A percentile compares a stretch with the other conserved stretches of the same genome.
These are phyloP conservation scores for Geotrichum europaeum DNA, from an alignment of 1,139 yeast genomes.

Conservation along the genomic window DNA sequence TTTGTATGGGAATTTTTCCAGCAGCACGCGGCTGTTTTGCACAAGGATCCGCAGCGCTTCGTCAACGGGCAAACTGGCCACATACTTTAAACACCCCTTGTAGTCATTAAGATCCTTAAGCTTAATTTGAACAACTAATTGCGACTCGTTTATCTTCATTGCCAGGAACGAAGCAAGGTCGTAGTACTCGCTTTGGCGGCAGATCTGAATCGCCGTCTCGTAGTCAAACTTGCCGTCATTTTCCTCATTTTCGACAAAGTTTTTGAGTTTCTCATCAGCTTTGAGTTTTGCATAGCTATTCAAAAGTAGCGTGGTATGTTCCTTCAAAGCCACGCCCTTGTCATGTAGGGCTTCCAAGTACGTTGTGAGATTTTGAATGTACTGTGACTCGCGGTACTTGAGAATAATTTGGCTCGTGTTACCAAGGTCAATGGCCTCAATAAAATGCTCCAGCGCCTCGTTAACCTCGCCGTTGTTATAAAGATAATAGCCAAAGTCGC, in stretches of 20 bases:
- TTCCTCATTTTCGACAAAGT: conserved; percentile 48
- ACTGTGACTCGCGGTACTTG: conserved; percentile 79
- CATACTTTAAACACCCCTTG: conserved; percentile 55
- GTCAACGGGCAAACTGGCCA: conserved; percentile 66
- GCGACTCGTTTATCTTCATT: conserved; percentile 65
- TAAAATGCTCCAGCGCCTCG: conserved; percentile 66
- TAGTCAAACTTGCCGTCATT: conserved; percentile 51
- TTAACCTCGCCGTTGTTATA: conserved; percentile 60
- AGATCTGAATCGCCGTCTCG: conserved; percentile 61
- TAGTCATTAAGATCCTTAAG: conserved; percentile 62
- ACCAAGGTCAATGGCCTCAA: conserved; percentile 45
- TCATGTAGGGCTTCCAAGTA: conserved; percentile 60
- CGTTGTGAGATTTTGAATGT: conserved; percentile 56
- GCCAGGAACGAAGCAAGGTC: conserved; percentile 68
- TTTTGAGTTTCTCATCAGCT: conserved; percentile 50
- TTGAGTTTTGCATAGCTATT: conserved; percentile 81
- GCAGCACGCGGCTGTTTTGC: conserved; percentile 58
- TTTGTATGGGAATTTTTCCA: conserved; percentile 68
- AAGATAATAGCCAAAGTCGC: conserved; percentile 63
- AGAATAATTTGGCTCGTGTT: conserved; percentile 70
- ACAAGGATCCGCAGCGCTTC: conserved; percentile 68
- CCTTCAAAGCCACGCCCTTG: conserved; percentile 52
- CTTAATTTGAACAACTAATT: conserved; percentile 70
- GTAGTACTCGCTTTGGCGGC: conserved; percentile 71
- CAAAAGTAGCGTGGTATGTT: conserved; percentile 74